phyloP scores from a whole-genome alignment of 495 filamentous ascomycete genomes.

The Halenospora varia region DNA sequence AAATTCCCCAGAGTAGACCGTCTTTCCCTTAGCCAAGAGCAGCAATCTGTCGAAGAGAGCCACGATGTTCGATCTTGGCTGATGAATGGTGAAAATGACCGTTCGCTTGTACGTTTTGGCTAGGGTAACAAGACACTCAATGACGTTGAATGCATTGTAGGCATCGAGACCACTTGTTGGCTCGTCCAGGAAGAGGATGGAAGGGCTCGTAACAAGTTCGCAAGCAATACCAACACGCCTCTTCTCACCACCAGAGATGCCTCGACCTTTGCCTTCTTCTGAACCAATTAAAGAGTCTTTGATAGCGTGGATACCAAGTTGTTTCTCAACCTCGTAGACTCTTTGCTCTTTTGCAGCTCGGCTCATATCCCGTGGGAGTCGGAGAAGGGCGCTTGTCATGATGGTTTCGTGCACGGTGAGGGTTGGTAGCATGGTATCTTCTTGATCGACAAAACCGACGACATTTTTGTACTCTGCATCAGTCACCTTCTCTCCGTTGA shows the following conservation, averaged over 20 bases:
- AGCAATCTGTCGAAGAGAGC: conserved; percentile 95
- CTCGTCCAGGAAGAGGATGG: conserved; percentile 95
- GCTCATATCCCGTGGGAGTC: conserved; percentile 88
- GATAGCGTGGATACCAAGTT: conserved; percentile 89
- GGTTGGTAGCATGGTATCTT: conserved; percentile 96
- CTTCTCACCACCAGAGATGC: conserved; percentile 96
- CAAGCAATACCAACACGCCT: conserved; percentile 94
- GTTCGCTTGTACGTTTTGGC: conserved; percentile 95
- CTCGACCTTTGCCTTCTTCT: conserved; percentile 89
- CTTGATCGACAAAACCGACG: conserved; percentile 95
- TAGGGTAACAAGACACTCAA: conserved; percentile 91
- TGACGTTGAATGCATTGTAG: conserved; percentile 94
- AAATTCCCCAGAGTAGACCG: conserved; percentile 91
- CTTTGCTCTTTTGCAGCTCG: conserved; percentile 78
- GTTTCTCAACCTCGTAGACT: conserved; percentile 89
- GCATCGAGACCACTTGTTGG: conserved; percentile 94
- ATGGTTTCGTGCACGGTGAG: conserved; percentile 98
- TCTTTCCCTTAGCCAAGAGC: conserved; percentile 81
- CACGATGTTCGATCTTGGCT: conserved; percentile 99
- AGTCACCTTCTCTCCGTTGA: conserved; percentile 86
- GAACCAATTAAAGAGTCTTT: conserved; percentile 95
- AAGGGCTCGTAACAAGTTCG: conserved; percentile 95
- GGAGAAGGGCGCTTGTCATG: conserved; percentile 84
- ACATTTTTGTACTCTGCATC: conserved; percentile 87
- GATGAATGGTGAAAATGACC: conserved; percentile 97